Evolutionary conservation across 2,329 filamentous ascomycete species (phyloP), one percentile per base, ranked within the genome.

Genomic region (Ambrosiella beaveri): DNA sequence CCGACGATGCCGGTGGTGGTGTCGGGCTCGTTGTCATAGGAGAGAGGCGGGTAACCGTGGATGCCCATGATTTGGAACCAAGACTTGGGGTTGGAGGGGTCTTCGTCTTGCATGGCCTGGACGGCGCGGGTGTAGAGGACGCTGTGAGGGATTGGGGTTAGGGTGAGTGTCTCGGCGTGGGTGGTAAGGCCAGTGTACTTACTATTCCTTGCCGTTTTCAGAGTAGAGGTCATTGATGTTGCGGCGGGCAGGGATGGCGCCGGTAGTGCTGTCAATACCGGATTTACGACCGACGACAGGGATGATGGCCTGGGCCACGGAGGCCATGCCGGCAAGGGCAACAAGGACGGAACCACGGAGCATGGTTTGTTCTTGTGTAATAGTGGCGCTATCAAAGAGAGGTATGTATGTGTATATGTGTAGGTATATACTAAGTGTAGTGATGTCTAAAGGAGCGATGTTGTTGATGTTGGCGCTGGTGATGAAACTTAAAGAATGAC

Each of bases 61-160:
- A 73, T 71, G 37, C 76, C 76, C 54, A 68, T 65, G 59, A 80
- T 65, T 57, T 75, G 71, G 63, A 76, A 79, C 64, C 73, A 79
- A 1, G 76, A 79, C 58, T 69, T 62, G 52, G 69, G 68, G 41
- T 78, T 70, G 4, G 66, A 64, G 56, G 73, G 66, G 59, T 71
- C 64, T 36, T 65, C 65, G 2, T 67, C 67, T 58, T 77, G 71
- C 62, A 79, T 68, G 19, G 69, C 66, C 40, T 66, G 65, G 15
- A 79, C 64, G 11, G 74, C 72, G 45, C 71, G 71, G 27, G 79
- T 68, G 62, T 75, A 76, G 5, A 79, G 68, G 53, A 78, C 73
- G 75, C 75, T 72, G 45, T 5, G 9, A 11, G 6, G 7, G 9
- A 15, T 5, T 12, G 19, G 40, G 44, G 57, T 66, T 15, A 66